phyloP scores from a whole-genome alignment of 2,329 filamentous ascomycete genomes.

The Aureobasidium zeae region DNA sequence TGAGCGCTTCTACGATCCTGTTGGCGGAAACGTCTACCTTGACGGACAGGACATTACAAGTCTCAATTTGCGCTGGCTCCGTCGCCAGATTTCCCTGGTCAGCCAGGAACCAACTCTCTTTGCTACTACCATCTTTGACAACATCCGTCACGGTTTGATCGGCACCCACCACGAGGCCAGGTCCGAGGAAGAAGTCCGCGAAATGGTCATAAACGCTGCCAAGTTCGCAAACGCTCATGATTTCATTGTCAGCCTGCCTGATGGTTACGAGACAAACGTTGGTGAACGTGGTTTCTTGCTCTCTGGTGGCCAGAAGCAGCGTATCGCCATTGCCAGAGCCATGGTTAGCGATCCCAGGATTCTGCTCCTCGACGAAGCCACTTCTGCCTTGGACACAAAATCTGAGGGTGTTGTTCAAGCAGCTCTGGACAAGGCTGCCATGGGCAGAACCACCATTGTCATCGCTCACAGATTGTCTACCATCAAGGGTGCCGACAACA shows the following conservation, averaged over 20 bases:
- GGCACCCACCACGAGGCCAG: constrained; percentile 68
- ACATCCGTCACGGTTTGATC: constrained; percentile 84
- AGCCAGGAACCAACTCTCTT: constrained; percentile 91
- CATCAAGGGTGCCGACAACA: constrained; percentile 89
- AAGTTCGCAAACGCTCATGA: constrained; percentile 91
- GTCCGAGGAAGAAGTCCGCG: constrained; percentile 55
- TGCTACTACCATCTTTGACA: constrained; percentile 76
- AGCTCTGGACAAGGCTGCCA: constrained; percentile 74
- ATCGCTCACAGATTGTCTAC: constrained; percentile 92
- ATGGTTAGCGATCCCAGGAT: constrained; percentile 88
- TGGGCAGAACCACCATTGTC: constrained; percentile 85
- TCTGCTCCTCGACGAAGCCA: constrained; percentile 88
- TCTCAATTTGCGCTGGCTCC: constrained; percentile 81
- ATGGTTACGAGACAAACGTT: constrained; percentile 90
- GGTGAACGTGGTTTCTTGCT: constrained; percentile 88
- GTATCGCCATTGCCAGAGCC: constrained; percentile 86
- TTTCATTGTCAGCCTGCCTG: constrained; percentile 71
- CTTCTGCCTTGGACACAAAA: constrained; percentile 85
- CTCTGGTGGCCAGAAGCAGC: constrained; percentile 92
- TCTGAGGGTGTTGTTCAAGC: constrained; percentile 92
- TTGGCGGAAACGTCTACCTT: constrained; percentile 66
- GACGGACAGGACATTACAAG: constrained; percentile 74
- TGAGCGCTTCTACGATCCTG: constrained; percentile 88
- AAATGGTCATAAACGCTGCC: constrained; percentile 70
- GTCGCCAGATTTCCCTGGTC: constrained; percentile 85